Percentiles rank a stretch among this genome's conserved stretches.
Conservation (phyloP, 1,139 yeast species). For the Taphrina pruni region DNA sequence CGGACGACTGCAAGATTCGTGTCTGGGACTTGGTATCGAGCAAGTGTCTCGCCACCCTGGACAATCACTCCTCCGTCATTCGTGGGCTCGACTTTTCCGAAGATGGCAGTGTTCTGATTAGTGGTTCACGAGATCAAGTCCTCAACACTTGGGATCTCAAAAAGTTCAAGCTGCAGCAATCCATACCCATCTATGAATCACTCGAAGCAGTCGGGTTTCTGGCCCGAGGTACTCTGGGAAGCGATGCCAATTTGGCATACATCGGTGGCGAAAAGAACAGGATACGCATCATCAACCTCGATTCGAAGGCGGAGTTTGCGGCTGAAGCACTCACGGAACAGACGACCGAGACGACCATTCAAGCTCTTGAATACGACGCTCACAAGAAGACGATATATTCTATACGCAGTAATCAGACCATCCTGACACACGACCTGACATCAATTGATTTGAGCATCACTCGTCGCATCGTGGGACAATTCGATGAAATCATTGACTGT, state of each 20-base stretch:
- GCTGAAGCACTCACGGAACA: constrained; percentile 45
- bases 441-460: constrained; percentile 54
- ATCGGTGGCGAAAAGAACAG: constrained; percentile 84
- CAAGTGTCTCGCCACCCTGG: constrained; percentile 64
- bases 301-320: constrained; percentile 44
- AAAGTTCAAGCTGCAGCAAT: constrained; percentile 63
- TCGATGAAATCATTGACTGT: constrained; percentile 92
- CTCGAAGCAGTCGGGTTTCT: constrained; percentile 49
- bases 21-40: constrained; percentile 91
- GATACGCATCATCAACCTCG: constrained; percentile 65
- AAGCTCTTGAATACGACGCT: constrained; percentile 43
- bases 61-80: constrained; percentile 83
- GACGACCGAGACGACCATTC: constrained; percentile 46
- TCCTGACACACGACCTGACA: constrained; percentile 58
- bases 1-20: constrained; percentile 76
- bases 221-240: constrained; percentile 48
- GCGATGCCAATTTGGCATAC: constrained; percentile 56
- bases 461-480: constrained; percentile 83
- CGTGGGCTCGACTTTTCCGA: constrained; percentile 75
- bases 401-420: constrained; percentile 83
- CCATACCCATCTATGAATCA: constrained; percentile 70
- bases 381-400: constrained; percentile 50
- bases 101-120: constrained; percentile 63
- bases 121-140: constrained; percentile 90
- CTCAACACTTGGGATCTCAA: constrained; percentile 67